Percentiles rank a stretch among this genome's conserved stretches.
Conservation (phyloP, 495 filamentous ascomycete species). For the Neurospora hispaniola region DNA sequence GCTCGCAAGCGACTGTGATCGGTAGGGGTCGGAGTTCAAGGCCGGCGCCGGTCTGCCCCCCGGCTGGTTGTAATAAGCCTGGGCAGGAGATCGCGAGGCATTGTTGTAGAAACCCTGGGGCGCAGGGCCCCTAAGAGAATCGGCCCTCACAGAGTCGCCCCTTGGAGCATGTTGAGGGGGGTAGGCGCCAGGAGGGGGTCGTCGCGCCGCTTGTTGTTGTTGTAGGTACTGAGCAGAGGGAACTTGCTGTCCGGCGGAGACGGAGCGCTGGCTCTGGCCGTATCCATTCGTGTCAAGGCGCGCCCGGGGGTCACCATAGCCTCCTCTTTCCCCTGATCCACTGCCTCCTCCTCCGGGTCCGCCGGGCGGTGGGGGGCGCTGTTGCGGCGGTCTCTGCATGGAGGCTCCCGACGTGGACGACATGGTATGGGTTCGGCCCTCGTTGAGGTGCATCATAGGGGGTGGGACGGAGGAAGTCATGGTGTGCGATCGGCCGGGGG, state of each 20-base stretch:
- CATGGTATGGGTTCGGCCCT: slow-evolving; percentile 80
- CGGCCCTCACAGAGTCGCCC: slow-evolving; percentile 18
- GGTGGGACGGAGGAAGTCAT: slow-evolving; percentile 59
- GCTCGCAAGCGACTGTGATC: slow-evolving; percentile 85
- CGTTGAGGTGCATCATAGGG: slow-evolving; percentile 25
- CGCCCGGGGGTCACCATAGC: slow-evolving; percentile 26
- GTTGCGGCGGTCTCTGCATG: slow-evolving; percentile 49
- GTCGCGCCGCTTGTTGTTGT: slow-evolving; percentile 23
- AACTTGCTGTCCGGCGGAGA: slow-evolving; percentile 32
- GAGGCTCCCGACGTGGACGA: slow-evolving; percentile 64
- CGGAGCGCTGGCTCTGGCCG: slow-evolving; percentile 43
- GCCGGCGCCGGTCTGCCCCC: slow-evolving; percentile 51
- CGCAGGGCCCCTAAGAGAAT: slow-evolving; percentile 29
- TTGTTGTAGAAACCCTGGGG: slow-evolving; percentile 45
- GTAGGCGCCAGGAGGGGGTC: slow-evolving; percentile 47
- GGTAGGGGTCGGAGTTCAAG: slow-evolving; percentile 71
- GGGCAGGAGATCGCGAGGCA: slow-evolving; percentile 42
- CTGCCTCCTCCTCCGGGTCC: neutral
- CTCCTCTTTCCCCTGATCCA: slow-evolving; percentile 25
- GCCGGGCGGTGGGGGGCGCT: slow-evolving; percentile 40
- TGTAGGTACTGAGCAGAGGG: slow-evolving; percentile 29
- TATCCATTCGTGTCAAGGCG: slow-evolving; percentile 41
- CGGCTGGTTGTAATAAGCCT: slow-evolving; percentile 37
- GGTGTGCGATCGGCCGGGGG: slow-evolving; percentile 77
- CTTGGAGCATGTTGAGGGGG: neutral